Conservation (phyloP, 2,329 filamentous ascomycete genomes). For the Xylaria sp. region DNA sequence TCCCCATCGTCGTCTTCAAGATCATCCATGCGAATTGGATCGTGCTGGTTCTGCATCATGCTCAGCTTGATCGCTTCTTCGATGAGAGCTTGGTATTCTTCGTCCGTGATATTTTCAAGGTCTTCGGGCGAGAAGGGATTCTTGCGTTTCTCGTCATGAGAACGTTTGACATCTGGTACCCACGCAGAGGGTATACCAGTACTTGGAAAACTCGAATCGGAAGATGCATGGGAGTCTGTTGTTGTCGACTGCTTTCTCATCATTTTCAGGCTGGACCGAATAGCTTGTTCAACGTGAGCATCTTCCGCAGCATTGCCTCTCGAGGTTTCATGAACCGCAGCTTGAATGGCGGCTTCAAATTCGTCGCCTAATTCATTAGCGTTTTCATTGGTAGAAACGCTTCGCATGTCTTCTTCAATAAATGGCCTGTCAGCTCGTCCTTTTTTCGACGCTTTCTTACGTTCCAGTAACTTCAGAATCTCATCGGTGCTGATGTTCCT, state of each 20-base stretch:
- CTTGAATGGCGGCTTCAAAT: constrained; percentile 77
- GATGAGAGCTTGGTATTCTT: constrained; percentile 67
- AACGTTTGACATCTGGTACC: constrained; percentile 42
- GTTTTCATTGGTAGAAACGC: constrained; percentile 30
- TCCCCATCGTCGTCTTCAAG: constrained; percentile 38
- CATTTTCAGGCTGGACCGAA: constrained; percentile 76
- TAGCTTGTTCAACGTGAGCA: constrained; percentile 75
- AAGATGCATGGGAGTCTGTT: constrained; percentile 38
- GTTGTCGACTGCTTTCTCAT: constrained; percentile 51
- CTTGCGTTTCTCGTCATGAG: constrained; percentile 28
- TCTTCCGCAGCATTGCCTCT: constrained; percentile 77
- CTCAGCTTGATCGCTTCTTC: constrained; percentile 67
- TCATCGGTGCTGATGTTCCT: constrained; percentile 62
- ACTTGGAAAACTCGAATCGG: constrained; percentile 35
- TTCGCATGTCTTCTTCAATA: constrained; percentile 40
- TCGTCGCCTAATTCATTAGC: constrained; percentile 62
- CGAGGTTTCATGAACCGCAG: constrained; percentile 76
- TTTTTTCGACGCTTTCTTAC: constrained; percentile 58
- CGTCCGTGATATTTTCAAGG: constrained; percentile 61
- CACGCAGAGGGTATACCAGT: constrained; percentile 30
- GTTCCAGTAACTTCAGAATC: constrained; percentile 61
- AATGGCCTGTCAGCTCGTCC: constrained; percentile 45
- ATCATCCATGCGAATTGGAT: constrained; percentile 41
- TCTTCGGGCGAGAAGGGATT: constrained; percentile 48
- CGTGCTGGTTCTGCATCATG: constrained; percentile 50